phyloP scores from a whole-genome alignment of 768 basidiomycete species.

The Agaricus sinodeliciosus region DNA sequence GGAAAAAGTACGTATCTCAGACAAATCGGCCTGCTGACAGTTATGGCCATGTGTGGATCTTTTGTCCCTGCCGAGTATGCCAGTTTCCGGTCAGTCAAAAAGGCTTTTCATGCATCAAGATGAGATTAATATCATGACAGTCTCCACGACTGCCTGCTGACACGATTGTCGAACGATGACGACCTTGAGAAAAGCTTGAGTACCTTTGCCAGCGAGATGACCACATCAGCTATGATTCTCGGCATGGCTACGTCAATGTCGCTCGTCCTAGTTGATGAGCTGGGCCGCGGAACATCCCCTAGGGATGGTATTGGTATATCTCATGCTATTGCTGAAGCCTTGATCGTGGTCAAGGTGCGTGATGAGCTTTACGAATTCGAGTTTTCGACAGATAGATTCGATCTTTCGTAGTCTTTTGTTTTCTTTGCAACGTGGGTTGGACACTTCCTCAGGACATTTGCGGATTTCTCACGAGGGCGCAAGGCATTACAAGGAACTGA shows the following conservation, averaged over 20 bases:
- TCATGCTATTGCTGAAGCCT: constrained; percentile 76
- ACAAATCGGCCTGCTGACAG: constrained; percentile 74
- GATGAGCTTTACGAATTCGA: neutral
- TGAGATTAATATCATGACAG: constrained; percentile 25
- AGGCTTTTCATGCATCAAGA: neutral
- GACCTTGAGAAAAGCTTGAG: constrained; percentile 85
- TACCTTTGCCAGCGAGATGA: constrained; percentile 96
- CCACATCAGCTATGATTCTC: constrained; percentile 84
- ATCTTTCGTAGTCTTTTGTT: constrained; percentile 55
- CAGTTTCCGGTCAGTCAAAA: constrained; percentile 57
- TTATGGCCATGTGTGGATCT: constrained; percentile 88
- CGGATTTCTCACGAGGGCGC: neutral
- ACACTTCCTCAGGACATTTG: constrained; percentile 5
- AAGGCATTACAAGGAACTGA: constrained; percentile 79
- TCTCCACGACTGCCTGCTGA: constrained; percentile 78
- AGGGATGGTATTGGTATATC: constrained; percentile 77
- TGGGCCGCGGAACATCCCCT: constrained; percentile 89
- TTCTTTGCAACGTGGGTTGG: constrained; percentile 81
- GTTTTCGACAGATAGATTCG: constrained; percentile 1
- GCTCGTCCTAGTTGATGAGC: constrained; percentile 86
- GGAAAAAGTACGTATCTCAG: constrained; percentile 93
- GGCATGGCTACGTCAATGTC: constrained; percentile 66
- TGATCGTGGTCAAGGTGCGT: constrained; percentile 64
- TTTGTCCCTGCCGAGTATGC: constrained; percentile 94
- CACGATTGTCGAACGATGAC: constrained; percentile 90